Base-by-base conservation (phyloP, 345 rosid genomes). In the Kernera saxatilis region DNA sequence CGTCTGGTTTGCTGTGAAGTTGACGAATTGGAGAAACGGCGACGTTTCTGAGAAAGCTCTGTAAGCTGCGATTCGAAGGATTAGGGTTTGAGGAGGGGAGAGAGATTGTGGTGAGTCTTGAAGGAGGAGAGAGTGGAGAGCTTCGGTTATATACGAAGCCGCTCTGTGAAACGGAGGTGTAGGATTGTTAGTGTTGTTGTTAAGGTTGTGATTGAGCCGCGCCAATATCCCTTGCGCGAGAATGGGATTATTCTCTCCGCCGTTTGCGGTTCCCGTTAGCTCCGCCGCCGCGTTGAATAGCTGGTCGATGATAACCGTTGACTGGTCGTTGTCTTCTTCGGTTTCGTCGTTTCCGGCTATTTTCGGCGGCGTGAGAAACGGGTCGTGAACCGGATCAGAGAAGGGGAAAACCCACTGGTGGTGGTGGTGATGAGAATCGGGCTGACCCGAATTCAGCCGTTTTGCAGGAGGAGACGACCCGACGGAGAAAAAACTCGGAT, bases 221-320 rank as follows among this genome's bases (percentile, higher is more conserved):
- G 99, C 99, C 99, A 94, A 94, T 94, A 94, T 94, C 97, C 80
- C 96, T 83, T 89, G 98, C 89, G 97, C 99, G 93, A 80, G 88
- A 71, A 78, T 67, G 80, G 71, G 79, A 74, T 85, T 50, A 45
- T 57, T 87, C 56, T 71, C 71, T 52, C 77, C 74, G 70, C 86
- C 83, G 72, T 39, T 51, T 14, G 23, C 19, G 26, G 86, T 82
- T 79, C 80, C 86, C 79, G 87, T 84, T 82, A 92, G 86, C 87
- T 90, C 95, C 77, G 89, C 84, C 81, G 92, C 86, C 55, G 89
- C 89, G 74, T 85, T 84, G 78, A 85, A 87, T 49, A 93, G 71
- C 74, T 87, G 90, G 76, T 85, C 60, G 54, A 37, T 87, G 29
- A 84, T 81, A 41, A 83, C 15, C 17, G 59, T 14, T 6, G 79